A percentile compares a stretch with the other conserved stretches of the same genome.
phyloP scores from a whole-genome alignment of 2,329 filamentous ascomycete genomes.

The Chaetomium globosum region DNA sequence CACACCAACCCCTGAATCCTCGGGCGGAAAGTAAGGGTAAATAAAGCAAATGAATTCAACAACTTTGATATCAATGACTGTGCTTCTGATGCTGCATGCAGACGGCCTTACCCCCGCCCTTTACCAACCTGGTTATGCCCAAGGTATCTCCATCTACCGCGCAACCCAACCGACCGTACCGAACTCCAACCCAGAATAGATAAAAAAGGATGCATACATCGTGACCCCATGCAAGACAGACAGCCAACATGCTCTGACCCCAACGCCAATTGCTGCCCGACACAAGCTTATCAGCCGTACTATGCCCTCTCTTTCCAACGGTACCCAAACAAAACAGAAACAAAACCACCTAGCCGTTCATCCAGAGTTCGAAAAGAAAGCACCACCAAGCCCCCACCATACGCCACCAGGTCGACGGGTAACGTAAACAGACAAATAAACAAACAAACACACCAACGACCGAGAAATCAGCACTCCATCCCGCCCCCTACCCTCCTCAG shows the following conservation, averaged over 20 bases:
- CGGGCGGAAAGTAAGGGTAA: neutral
- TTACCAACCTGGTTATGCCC: neutral
- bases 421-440: neutral
- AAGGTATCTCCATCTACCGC: neutral
- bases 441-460: neutral
- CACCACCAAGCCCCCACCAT: neutral
- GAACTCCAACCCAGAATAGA: neutral
- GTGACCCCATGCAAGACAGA: neutral
- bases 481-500: neutral
- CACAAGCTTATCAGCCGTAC: neutral
- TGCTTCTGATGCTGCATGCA: constrained; percentile 1
- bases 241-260: neutral
- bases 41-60: constrained; percentile 3
- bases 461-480: neutral
- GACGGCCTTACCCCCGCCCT: neutral
- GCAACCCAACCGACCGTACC: neutral
- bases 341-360: neutral
- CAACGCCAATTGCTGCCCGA: neutral
- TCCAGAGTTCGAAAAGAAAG: neutral
- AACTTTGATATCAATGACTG: constrained; percentile 4
- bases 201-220: neutral
- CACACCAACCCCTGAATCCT: neutral
- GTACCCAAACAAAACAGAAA: neutral
- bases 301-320: neutral
- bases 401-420: neutral